Evolutionary conservation across 2,329 filamentous ascomycete species (phyloP).

Genomic region (Boeremia lycopersici): DNA sequence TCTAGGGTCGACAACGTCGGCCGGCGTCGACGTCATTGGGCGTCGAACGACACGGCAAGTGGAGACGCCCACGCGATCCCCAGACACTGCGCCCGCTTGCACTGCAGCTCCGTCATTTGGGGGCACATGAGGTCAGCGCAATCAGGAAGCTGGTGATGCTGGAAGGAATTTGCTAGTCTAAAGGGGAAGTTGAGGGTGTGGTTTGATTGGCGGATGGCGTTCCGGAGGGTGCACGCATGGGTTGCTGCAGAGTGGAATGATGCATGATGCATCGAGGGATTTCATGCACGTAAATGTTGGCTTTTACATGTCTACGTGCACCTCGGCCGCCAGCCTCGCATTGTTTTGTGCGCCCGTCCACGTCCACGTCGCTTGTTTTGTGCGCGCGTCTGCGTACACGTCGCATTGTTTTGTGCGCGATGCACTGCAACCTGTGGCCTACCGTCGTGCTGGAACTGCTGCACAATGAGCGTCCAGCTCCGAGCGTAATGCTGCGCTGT

Average conservation of each 20-base stretch:
- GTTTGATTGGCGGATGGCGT: neutral
- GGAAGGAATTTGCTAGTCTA: neutral
- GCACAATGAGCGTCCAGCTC: neutral
- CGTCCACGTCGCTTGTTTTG: no score
- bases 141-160: neutral
- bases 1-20: neutral
- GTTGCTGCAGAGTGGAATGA: neutral
- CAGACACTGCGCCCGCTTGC: neutral
- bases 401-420: neutral
- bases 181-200: neutral
- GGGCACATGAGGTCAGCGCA: conserved; percentile 2
- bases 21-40: conserved; percentile 3
- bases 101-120: neutral
- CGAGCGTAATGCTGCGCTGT: neutral
- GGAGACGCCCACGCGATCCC: conserved; percentile 5
- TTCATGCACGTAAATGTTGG: no score
- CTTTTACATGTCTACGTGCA: no score
- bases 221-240: neutral
- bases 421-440: neutral
- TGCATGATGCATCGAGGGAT: neutral
- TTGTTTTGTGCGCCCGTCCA: no score
- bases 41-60: neutral
- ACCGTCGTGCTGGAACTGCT: neutral
- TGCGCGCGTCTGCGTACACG: neutral
- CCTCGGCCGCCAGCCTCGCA: no score